Evolutionary conservation across 108 stramenopile species (phyloP).

Genomic region (Thalassiosira profunda): DNA sequence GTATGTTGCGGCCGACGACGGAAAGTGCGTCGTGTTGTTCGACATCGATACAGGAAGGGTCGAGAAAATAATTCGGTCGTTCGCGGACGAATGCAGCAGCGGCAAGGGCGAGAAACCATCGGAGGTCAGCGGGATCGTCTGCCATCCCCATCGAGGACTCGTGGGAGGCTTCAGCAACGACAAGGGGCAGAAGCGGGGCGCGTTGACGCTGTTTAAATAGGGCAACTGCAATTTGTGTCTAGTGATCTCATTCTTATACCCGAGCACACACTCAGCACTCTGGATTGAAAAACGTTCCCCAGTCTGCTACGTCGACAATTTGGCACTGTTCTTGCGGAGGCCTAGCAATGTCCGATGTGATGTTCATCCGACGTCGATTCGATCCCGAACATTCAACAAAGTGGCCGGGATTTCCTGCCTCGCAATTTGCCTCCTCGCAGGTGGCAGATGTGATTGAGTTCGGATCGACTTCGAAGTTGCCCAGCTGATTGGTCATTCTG

Average conservation of each 20-base stretch:
- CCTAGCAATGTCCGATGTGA: neutral
- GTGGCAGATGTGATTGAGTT: slow-evolving; percentile 8
- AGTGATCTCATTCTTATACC: too few relatives aligned
- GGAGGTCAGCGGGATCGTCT: slow-evolving; percentile 70
- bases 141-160: slow-evolving; percentile 78
- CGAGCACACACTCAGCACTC: too few relatives aligned
- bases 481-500: slow-evolving; percentile 3
- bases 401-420: slow-evolving; percentile 13
- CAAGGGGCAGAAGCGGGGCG: slow-evolving; percentile 78
- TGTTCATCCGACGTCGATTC: slow-evolving; percentile 15
- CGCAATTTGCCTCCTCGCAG: slow-evolving; percentile 23
- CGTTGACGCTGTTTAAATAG: slow-evolving; percentile 82
- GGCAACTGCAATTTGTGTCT: too few relatives aligned
- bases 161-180: slow-evolving; percentile 81
- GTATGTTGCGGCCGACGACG: slow-evolving; percentile 60
- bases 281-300: too few relatives aligned
- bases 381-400: slow-evolving; percentile 17
- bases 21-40: slow-evolving; percentile 77
- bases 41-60: slow-evolving; percentile 55
- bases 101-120: slow-evolving; percentile 25
- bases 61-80: slow-evolving; percentile 61
- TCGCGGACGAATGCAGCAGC: slow-evolving; percentile 52
- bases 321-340: slow-evolving; percentile 6
- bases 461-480: slow-evolving; percentile 6
- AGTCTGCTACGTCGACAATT: neutral